phyloP scores from a whole-genome alignment of 2,329 filamentous ascomycete species.

The Helotiales sp. region DNA sequence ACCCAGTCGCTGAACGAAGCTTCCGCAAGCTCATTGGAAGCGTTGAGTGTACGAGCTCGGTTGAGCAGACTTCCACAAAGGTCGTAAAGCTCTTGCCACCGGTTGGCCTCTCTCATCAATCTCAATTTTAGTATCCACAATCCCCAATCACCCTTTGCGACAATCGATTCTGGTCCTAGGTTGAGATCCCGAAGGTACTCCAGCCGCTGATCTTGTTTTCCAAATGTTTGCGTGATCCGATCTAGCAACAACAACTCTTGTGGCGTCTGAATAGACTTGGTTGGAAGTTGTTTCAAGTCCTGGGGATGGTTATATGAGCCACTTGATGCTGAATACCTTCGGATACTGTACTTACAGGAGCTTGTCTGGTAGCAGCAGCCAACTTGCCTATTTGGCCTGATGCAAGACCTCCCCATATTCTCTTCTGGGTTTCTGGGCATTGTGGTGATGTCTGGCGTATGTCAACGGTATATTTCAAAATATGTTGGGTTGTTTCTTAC shows the following conservation, averaged over 20 bases:
- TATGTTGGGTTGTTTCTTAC: slow-evolving; percentile 19
- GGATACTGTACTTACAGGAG: slow-evolving; percentile 24
- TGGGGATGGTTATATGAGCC: slow-evolving; percentile 9
- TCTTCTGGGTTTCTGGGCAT: slow-evolving; percentile 30
- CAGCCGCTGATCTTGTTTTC: slow-evolving; percentile 28
- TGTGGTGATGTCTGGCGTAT: slow-evolving; percentile 27
- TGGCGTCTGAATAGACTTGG: slow-evolving; percentile 35
- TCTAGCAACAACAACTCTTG: slow-evolving; percentile 36
- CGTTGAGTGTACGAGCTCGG: slow-evolving; percentile 32
- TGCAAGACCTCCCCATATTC: slow-evolving; percentile 32
- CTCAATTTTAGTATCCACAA: slow-evolving; percentile 34
- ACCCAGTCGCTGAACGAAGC: slow-evolving; percentile 34
- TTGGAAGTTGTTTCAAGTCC: slow-evolving; percentile 30
- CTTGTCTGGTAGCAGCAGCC: slow-evolving; percentile 32
- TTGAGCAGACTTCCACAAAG: slow-evolving; percentile 28
- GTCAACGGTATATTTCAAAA: not conserved
- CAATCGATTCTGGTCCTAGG: slow-evolving; percentile 34
- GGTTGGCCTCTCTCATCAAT: slow-evolving; percentile 24
- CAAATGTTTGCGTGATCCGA: slow-evolving; percentile 28
- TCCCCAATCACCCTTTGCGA: slow-evolving; percentile 37
- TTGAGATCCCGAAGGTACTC: slow-evolving; percentile 31
- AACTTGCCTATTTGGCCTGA: slow-evolving; percentile 33
- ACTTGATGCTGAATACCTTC: not conserved
- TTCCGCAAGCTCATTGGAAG: slow-evolving; percentile 29
- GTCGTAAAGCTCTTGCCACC: slow-evolving; percentile 33